phyloP scores from a whole-genome alignment of 768 basidiomycete genomes.

The Phanerodontia chrysosporium region DNA sequence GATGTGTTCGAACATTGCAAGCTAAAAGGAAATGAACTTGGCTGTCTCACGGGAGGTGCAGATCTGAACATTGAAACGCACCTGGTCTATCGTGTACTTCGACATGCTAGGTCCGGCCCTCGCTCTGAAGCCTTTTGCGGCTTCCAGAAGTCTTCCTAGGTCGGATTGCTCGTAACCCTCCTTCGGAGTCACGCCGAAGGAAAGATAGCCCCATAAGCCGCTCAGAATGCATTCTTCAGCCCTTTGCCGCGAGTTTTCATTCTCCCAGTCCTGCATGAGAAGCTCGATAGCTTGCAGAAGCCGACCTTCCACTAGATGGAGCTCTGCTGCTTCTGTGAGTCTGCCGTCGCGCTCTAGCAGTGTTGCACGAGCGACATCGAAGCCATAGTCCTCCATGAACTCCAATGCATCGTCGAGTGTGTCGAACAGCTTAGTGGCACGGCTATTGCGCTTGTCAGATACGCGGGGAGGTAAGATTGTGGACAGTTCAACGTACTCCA shows the following conservation, averaged over 20 bases:
- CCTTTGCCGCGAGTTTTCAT: slow-evolving; percentile 25
- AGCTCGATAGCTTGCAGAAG: slow-evolving; percentile 41
- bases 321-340: slow-evolving; percentile 47
- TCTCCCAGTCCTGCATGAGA: slow-evolving; percentile 33
- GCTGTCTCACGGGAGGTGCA: neutral
- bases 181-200: neutral
- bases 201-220: slow-evolving; percentile 13
- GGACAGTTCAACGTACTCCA: slow-evolving; percentile 27
- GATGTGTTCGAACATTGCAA: slow-evolving; percentile 30
- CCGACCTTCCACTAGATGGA: slow-evolving; percentile 42
- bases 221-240: slow-evolving; percentile 41
- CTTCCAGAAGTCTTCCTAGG: neutral
- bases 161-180: neutral
- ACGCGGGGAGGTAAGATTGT: no score
- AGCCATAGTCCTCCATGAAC: slow-evolving; percentile 49
- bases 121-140: neutral
- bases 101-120: neutral
- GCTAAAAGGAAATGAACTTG: neutral
- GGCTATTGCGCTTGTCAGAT: no score
- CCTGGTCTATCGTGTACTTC: neutral
- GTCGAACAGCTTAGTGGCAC: slow-evolving; percentile 43
- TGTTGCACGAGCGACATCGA: slow-evolving; percentile 45
- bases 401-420: slow-evolving; percentile 50
- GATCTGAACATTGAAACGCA: neutral
- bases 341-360: slow-evolving; percentile 41